Conservation (phyloP, 495 filamentous ascomycete species). For the Talaromyces liani region DNA sequence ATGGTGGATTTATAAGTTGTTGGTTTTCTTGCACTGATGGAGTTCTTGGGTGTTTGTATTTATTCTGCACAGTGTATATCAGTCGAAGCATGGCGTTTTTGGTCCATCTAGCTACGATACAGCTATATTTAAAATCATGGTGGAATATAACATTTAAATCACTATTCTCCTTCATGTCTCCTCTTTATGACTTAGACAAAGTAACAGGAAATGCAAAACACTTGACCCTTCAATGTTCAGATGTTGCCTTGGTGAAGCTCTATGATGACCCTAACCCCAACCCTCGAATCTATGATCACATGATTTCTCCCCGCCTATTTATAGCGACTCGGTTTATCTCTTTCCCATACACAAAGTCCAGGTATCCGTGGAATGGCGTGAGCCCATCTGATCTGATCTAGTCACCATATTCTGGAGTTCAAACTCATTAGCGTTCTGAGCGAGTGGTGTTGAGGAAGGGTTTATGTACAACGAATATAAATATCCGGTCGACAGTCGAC, state of each 20-base stretch:
- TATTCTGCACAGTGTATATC: neutral
- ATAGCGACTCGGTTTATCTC: neutral
- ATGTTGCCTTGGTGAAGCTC: too few species aligned
- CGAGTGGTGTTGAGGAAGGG: neutral
- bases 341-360: neutral
- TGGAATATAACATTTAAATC: neutral
- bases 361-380: neutral
- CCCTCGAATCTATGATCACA: neutral
- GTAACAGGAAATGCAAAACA: too few species aligned
- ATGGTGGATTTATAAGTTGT: neutral
- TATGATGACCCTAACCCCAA: neutral
- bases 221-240: too few species aligned
- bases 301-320: neutral
- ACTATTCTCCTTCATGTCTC: neutral
- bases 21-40: neutral
- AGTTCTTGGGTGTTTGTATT: neutral
- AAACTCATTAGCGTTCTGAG: too few species aligned
- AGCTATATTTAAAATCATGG: neutral
- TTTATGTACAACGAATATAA: neutral
- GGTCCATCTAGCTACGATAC: neutral
- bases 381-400: neutral
- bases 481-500: neutral
- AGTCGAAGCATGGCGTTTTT: conserved; percentile 6
- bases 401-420: neutral
- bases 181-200: neutral